Evolutionary conservation across 2,329 filamentous ascomycete genomes (phyloP), one percentile per base, ranked within the genome.

Genomic region (Fusarium pilosicola): DNA sequence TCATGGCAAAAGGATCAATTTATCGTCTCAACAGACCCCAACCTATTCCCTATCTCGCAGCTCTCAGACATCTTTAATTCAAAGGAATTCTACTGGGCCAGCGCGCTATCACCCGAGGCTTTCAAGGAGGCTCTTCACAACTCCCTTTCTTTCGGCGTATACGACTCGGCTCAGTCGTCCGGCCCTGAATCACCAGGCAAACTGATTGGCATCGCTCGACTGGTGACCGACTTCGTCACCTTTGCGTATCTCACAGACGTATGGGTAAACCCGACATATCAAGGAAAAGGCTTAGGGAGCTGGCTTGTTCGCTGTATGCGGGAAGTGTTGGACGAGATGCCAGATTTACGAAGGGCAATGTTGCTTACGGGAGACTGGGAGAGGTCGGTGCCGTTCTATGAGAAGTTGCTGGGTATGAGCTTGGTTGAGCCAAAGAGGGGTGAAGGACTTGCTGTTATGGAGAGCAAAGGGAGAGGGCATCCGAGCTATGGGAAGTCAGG

Each of bases 231-330:
- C 77, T 86, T 86, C 66, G 84, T 88, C 15, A 91, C 91, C 0
- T 89, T 93, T 73, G 87, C 86, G 6, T 93, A 92, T 34, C 59
- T 83, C 18, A 90, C 90, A 2, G 91, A 93, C 71, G 88, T 93
- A 1, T 93, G 90, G 79, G 82, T 93, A 7, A 78, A 88, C 2
- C 83, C 86, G 0, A 81, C 84, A 26, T 86, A 88, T 65, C 89
- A 90, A 76, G 85, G 87, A 1, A 81, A 84, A 12, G 90, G 91
- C 0, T 81, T 93, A 2, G 91, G 88, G 2, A 85, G 81, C 39
- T 93, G 90, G 89, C 79, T 93, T 68, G 84, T 92, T 65, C 76
- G 82, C 4, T 91, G 89, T 72, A 80, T 91, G 24, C 84, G 86
- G 62, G 88, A 91, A 70, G 77, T 86, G 0, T 67, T 88, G 14